Percentiles rank a stretch among this genome's conserved stretches.
These are phyloP conservation scores for Penicillium roqueforti DNA, from an alignment of 495 filamentous ascomycete genomes.

Conservation along the genomic window DNA sequence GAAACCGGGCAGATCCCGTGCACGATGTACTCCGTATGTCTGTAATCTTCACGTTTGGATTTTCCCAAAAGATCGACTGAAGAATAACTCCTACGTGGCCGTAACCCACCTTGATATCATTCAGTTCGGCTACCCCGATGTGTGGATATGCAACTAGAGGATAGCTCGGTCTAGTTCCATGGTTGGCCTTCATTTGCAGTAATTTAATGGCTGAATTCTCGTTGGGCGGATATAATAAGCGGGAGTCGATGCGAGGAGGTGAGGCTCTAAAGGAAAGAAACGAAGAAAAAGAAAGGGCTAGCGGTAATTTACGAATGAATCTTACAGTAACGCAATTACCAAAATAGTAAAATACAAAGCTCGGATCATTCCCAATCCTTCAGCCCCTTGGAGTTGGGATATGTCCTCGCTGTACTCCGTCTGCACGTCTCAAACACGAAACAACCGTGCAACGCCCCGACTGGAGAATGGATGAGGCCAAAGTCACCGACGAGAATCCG, in stretches of 20 bases:
- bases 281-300: not conserved
- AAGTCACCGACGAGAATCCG: not conserved
- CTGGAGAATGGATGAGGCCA: not conserved
- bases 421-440: not conserved
- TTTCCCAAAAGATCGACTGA: not conserved
- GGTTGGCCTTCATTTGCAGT: not conserved
- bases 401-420: not conserved
- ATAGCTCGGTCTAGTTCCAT: not conserved
- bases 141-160: not conserved
- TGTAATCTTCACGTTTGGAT: not conserved
- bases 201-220: not conserved
- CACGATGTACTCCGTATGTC: not conserved
- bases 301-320: not conserved
- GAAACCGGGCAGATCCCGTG: not conserved
- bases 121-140: constrained; percentile 2
- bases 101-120: not conserved
- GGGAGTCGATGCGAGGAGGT: not conserved
- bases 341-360: not conserved
- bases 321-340: not conserved
- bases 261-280: constrained; percentile 1
- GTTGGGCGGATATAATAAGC: not conserved
- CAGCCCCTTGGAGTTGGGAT: not conserved
- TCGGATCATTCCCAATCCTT: not conserved
- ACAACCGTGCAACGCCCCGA: not conserved
- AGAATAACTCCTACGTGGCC: not conserved